These are phyloP conservation scores for Pachysolen tannophilus DNA, from an alignment of 805 yeast species.

Conservation along the genomic window DNA sequence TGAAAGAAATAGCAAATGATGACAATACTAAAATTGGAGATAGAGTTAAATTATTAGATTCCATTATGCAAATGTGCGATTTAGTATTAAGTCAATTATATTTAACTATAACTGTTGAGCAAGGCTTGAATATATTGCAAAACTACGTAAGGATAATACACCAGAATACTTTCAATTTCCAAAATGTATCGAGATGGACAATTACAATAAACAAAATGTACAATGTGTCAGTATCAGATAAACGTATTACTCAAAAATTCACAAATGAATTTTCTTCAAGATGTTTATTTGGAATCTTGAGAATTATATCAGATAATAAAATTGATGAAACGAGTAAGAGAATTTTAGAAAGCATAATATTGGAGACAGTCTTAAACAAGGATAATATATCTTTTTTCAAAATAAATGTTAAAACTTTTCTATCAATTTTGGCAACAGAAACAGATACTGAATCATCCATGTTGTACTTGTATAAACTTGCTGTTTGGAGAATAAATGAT, in stretches of 20 bases:
- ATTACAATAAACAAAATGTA: constrained; percentile 17
- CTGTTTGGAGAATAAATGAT: constrained; percentile 23
- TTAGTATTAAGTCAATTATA: constrained; percentile 12
- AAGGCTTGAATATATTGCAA: constrained; percentile 1
- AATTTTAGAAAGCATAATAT: constrained; percentile 14
- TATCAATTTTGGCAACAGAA: constrained; percentile 21
- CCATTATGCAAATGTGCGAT: constrained; percentile 14
- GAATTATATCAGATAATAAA: constrained; percentile 4
- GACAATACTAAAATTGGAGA: too few relatives aligned
- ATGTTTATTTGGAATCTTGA: constrained; percentile 17
- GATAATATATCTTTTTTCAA: constrained; percentile 17
- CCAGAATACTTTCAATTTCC: too few relatives aligned
- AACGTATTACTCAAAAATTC: constrained; percentile 14
- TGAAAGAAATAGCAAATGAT: constrained; percentile 14
- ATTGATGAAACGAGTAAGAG: background rate
- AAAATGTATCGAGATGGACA: constrained; percentile 15
- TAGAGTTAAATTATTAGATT: constrained; percentile 13
- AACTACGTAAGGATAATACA: too few relatives aligned
- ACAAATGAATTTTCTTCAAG: constrained; percentile 17
- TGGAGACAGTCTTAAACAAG: constrained; percentile 20
- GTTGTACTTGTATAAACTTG: constrained; percentile 20
- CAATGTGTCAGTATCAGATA: constrained; percentile 5
- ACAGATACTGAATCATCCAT: constrained; percentile 16
- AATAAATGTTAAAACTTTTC: constrained; percentile 22
- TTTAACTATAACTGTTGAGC: constrained; percentile 13